Conservation (phyloP, 441 rosid genomes). For the Erodium texanum region DNA sequence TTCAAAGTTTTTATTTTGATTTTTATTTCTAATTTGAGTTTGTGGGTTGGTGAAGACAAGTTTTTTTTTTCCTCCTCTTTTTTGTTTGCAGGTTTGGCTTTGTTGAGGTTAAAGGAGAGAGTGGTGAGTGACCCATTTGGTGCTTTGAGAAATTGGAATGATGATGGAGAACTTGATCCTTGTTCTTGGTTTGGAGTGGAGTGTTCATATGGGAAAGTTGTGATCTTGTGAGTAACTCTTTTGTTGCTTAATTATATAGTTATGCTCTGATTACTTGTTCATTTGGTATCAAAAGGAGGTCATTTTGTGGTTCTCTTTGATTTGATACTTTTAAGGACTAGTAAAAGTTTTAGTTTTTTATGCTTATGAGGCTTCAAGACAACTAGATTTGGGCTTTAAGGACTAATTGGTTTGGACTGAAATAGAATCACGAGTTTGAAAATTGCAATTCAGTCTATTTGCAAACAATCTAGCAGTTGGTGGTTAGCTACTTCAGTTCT, state of each 20-base stretch:
- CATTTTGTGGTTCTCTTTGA: background rate
- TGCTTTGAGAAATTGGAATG: slow-evolving; percentile 33
- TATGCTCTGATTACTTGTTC: background rate
- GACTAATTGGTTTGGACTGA: background rate
- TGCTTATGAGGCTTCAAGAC: background rate
- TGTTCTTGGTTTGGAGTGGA: slow-evolving; percentile 45
- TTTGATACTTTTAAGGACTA: background rate
- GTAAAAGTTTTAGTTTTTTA: background rate
- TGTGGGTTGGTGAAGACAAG: background rate
- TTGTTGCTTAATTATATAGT: background rate
- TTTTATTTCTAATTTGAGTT: background rate
- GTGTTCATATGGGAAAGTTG: slow-evolving; percentile 38
- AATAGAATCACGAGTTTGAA: background rate
- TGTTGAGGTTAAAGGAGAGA: slow-evolving; percentile 28
- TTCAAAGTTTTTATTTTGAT: background rate
- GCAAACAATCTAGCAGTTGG: background rate
- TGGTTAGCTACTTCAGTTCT: background rate
- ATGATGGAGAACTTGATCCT: slow-evolving; percentile 23
- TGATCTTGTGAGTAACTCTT: slow-evolving; percentile 32
- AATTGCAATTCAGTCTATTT: background rate
- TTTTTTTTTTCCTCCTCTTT: background rate
- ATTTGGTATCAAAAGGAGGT: background rate
- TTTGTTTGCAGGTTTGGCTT: slow-evolving; percentile 36
- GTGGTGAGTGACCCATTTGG: slow-evolving; percentile 36
- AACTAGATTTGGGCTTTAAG: background rate